phyloP scores from a whole-genome alignment of 163 green algal genomes.

The Chloromonas sp. region DNA sequence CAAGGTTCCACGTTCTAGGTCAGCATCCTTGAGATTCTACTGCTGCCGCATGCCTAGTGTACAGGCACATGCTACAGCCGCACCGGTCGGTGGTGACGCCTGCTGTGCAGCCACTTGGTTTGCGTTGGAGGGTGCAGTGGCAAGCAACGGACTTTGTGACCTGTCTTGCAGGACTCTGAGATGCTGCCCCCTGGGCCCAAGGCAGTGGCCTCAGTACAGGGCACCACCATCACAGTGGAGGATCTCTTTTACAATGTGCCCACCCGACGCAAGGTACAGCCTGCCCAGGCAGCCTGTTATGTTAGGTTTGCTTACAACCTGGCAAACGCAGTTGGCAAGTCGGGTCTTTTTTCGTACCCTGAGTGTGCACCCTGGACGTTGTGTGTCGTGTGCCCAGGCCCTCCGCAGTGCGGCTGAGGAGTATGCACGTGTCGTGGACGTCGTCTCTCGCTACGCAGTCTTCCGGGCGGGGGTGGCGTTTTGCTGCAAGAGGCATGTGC shows the following conservation, averaged over 20 bases:
- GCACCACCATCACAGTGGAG: constrained; percentile 87
- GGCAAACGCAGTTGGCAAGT: not conserved
- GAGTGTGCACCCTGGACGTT: not conserved
- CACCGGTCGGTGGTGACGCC: no score
- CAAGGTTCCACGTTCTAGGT: no score
- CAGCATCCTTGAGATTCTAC: no score
- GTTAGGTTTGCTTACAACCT: not conserved
- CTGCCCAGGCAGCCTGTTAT: not conserved
- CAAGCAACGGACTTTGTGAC: no score
- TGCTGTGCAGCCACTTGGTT: no score
- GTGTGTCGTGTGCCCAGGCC: constrained; percentile 21
- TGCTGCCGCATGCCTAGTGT: no score
- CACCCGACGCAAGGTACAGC: constrained; percentile 62
- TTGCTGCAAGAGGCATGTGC: constrained; percentile 59
- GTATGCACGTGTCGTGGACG: constrained; percentile 77
- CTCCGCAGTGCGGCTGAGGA: constrained; percentile 70
- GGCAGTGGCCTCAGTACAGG: constrained; percentile 61
- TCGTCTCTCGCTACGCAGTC: constrained; percentile 76
- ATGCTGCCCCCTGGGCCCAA: constrained; percentile 57
- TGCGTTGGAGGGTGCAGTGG: no score
- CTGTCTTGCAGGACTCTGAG: constrained; percentile 43
- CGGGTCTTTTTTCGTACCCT: not conserved
- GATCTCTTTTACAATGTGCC: constrained; percentile 96
- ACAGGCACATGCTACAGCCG: no score
- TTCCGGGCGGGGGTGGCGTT: constrained; percentile 57